Base-by-base conservation (phyloP, 768 basidiomycete genomes). In the Agrocybe pediades region DNA sequence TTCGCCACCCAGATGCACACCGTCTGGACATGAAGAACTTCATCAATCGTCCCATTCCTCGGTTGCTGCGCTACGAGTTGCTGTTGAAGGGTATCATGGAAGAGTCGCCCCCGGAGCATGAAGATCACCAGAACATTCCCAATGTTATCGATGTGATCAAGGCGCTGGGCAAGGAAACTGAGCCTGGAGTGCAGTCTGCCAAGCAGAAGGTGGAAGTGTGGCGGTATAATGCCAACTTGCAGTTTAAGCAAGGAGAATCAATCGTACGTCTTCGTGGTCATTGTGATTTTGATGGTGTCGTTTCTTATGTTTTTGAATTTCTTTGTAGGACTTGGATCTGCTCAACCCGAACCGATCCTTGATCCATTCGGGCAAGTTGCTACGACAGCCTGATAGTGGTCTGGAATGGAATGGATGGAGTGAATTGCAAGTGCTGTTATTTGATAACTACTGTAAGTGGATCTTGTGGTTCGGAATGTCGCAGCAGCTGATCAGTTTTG, bases 11-110 rank as follows among this genome's bases (percentile, higher is more conserved):
- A 0, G 88, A 89, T 53, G 84, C 93, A 1, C 86, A 90, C 62
- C 84, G 88, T 46, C 77, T 92, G 17, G 94, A 95, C 65, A 89
- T 99, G 84, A 94, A 95, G 67, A 88, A 80, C 61, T 99, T 98
- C 72, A 89, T 95, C 64, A 87, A 92, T 62, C 86, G 94, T 30
- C 93, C 95, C 1, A 95, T 96, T 58, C 91, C 92, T 54, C 86
- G 96, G 41, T 72, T 96, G 29, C 75, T 95, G 39, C 89, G 95
- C 44, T 98, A 98, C 66, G 87, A 91, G 58, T 77, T 98, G 1
- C 77, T 98, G 16, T 72, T 98, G 55, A 88, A 88, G 58, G 79
- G 82, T 26, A 89, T 98, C 58, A 72, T 88, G 56, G 88, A 94
- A 17, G 86, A 88, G 58, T 85, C 92, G 0, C 82, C 85, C 0